Base-by-base conservation (phyloP, 495 filamentous ascomycete species). In the Melanomma pulvis-pyrius region DNA sequence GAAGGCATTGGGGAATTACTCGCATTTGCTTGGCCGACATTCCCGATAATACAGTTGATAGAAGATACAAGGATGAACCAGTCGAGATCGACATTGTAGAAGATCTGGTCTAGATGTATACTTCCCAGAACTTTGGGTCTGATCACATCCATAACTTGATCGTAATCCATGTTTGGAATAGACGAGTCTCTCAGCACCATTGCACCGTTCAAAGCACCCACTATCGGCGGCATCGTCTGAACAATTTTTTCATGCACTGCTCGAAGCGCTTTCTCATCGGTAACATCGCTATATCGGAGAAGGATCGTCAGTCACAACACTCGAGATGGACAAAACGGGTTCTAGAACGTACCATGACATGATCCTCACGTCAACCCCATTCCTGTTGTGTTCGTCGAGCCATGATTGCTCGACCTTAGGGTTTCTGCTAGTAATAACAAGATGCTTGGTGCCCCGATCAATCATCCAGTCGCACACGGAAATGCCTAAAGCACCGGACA, bases 401-500 rank as follows among this genome's bases (percentile, higher is more conserved):
- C 47, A 50, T 8, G 9, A 8, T 22, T 8, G 47, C 7, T 8
- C 21, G 21, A 50, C 12, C 8, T 22, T 24, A 24, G 47, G 47
- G 12, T 24, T 50, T 13, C 47, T 13, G 21, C 47, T 50, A 8
- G 12, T 50, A 7, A 50, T 22, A 8, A 74, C 63, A 4, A 78
- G 52, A 61, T 74, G 17, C 39, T 47, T 64, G 1, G 75, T 74
- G 17, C 75, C 75, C 6, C 61, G 55, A 24, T 50, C 13, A 1
- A 48, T 71, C 68, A 77, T 71, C 76, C 75, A 77, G 24, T 46
- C 24, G 12, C 61, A 46, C 5, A 72, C 66, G 3, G 49, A 59
- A 7, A 67, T 26, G 1, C 76, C 76, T 2, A 77, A 32, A 0
- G 74, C 76, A 0, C 76, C 75, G 8, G 59, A 39, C 1, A 76